Conservation (phyloP, 2,329 filamentous ascomycete species). For the Didymella arachidicola region DNA sequence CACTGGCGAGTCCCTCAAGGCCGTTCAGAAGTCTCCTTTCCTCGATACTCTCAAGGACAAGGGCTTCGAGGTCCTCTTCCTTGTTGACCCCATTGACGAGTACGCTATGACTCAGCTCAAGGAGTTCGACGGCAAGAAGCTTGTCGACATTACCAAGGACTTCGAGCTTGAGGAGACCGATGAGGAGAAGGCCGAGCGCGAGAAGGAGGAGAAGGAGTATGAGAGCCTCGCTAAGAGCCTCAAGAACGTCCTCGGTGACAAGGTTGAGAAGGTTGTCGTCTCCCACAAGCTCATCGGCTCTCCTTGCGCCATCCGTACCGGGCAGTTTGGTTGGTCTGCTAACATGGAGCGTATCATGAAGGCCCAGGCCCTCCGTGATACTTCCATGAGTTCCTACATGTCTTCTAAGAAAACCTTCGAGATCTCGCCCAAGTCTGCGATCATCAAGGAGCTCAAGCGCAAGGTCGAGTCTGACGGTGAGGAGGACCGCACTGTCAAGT, state of each 20-base stretch:
- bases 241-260: constrained; percentile 99
- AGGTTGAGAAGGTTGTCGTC: constrained; percentile 99
- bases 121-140: constrained; percentile 99
- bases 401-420: constrained; percentile 99
- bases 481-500: constrained; percentile 99
- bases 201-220: constrained; percentile 98
- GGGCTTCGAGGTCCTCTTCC: constrained; percentile 99
- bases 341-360: constrained; percentile 99
- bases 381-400: constrained; percentile 99
- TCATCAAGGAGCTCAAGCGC: constrained; percentile 99
- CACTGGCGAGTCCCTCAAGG: constrained; percentile 99
- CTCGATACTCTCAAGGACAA: constrained; percentile 98
- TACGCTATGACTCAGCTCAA: constrained; percentile 99
- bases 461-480: constrained; percentile 98
- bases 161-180: constrained; percentile 99
- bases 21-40: constrained; percentile 98
- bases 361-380: constrained; percentile 99
- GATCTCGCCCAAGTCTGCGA: constrained; percentile 98
- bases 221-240: constrained; percentile 93
- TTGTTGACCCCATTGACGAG: constrained; percentile 98
- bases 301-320: constrained; percentile 98
- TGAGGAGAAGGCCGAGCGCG: constrained; percentile 96
- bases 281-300: constrained; percentile 95
- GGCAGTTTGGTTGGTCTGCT: constrained; percentile 99
- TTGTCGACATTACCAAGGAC: constrained; percentile 99